Base-by-base conservation (phyloP, 2,329 filamentous ascomycete genomes). In the Aschersonia sp. region DNA sequence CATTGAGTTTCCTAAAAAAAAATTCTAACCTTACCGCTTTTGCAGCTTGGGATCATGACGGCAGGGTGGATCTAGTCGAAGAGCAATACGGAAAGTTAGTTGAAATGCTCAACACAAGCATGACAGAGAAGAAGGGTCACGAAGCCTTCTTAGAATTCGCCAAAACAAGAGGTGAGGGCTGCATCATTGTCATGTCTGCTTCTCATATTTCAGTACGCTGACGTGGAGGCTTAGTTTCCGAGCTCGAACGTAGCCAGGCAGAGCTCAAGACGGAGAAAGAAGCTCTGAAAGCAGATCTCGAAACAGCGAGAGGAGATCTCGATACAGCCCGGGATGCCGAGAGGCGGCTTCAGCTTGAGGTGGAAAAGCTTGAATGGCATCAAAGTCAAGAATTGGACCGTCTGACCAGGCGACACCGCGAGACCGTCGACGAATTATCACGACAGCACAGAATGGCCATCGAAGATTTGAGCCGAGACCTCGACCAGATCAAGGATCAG, bases 11-110 rank as follows among this genome's bases (percentile, higher is more conserved):
- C 69, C 70, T 90, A 58, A 82, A 75, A 54, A 84, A 81, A 68
- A 68, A 81, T 71, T 87, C 88, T 80, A 83, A 86, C 73, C 67
- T 76, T 54, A 73, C 69, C 56, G 64, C 61, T 35, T 77, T 70
- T 65, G 53, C 75, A 86, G 84, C 76, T 58, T 90, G 83, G 75
- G 87, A 96, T 61, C 79, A 88, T 54, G 82, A 88, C 56, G 78
- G 78, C 51, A 79, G 83, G 53, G 75, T 96, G 55, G 80, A 81
- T 52, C 76, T 80, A 50, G 82, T 96, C 66, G 86, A 94, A 57
- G 70, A 72, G 14, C 74, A 90, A 57, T 87, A 87, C 59, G 73
- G 76, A 44, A 71, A 75, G 50, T 71, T 97, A 52, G 83, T 83
- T 58, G 74, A 82, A 49, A 81, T 84, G 53, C 79, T 96, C 59